Evolutionary conservation across 208 protist species (phyloP), one percentile per base, ranked within the genome.

Genomic region (Vickermania spadyakhi): DNA sequence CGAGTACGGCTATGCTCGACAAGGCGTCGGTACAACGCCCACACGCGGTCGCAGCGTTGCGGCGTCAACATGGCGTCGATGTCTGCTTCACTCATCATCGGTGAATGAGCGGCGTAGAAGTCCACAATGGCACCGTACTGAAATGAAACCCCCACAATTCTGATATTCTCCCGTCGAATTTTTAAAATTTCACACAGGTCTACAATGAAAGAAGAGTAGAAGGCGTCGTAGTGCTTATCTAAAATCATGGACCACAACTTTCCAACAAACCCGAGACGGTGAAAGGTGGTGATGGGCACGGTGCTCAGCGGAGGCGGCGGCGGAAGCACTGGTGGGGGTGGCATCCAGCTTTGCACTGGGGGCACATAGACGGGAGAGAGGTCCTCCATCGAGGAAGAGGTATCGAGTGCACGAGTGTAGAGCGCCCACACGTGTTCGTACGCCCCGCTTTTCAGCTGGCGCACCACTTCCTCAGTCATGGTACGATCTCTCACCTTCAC

Each of bases 221-320:
- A 31, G 42, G 13, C 3, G 18, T 62, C 50, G 14, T 7, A 4
- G 3, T 54, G 4, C 21, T 14, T 23, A 4, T 26, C 1, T 22
- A 55, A 25, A 26, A 60, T 3, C 1, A 1, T 1, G 7, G 41
- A 4, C 68, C 68, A 68, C 4, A 62, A 49, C 1, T 36, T 14
- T 2, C 68, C 68, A 1, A 68, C 56, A 54, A 68, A 73, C 22
- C 68, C 68, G 4, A 73, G 56, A 30, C 68, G 68, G 27, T 73
- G 68, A n/a, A 68, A 68, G 18, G 62, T 68, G n/a, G 60, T 68
- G 11, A 23, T 23, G 11, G 18, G 50, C 21, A 13, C 51, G 7
- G 51, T 28, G 25, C 51, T 55, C 11, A 49, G 13, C 41, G 11
- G 13, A 18, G 13, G 41, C 41, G 11, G 41, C 41, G 11, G 13